Base-by-base conservation (phyloP, 2,329 filamentous ascomycete species). In the Huntiella decipiens region DNA sequence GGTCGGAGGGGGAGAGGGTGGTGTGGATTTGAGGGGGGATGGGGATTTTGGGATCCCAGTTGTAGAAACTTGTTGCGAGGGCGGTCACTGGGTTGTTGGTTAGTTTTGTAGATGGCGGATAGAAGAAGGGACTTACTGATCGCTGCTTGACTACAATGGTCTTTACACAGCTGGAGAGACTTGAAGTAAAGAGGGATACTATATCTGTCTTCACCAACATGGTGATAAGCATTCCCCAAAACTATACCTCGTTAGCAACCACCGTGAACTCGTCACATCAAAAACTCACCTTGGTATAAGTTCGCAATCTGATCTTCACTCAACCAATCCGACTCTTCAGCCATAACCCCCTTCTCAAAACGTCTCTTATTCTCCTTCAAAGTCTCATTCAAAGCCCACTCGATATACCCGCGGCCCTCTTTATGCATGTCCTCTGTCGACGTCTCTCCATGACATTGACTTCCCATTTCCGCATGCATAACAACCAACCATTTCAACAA, bases 401-500 rank as follows among this genome's bases (percentile, higher is more conserved):
- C 68, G 35, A 95, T 68, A 13, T 72, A 66, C 17, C 39, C 39
- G 55, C 81, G 77, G 12, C 54, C 49, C 55, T 92, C 83, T 0
- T 85, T 84, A 47, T 74, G 71, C 33, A 86, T 77, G 2, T 73
- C 66, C 45, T 92, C 71, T 44, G 82, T 70, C 10, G 94, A 73
- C 56, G 86, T 78, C 45, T 82, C 74, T 50, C 79, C 76, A 4
- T 78, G 70, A 60, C 93, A 94, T 6, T 95, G 64, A 54, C 87
- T 79, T 31, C 82, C 87, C 5, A 96, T 69, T 63, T 94, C 94
- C 46, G 91, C 75, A 53, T 77, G 77, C 34, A 88, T 77, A 15
- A 75, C 77, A 34, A 94, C 73, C 3, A 77, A 71, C 58, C 82
- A 87, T 51, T 73, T 76, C 46, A 93, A 63, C 4, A 92, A 64